Base-by-base conservation (phyloP, 139 green algal genomes). In the Pleodorina starrii region DNA sequence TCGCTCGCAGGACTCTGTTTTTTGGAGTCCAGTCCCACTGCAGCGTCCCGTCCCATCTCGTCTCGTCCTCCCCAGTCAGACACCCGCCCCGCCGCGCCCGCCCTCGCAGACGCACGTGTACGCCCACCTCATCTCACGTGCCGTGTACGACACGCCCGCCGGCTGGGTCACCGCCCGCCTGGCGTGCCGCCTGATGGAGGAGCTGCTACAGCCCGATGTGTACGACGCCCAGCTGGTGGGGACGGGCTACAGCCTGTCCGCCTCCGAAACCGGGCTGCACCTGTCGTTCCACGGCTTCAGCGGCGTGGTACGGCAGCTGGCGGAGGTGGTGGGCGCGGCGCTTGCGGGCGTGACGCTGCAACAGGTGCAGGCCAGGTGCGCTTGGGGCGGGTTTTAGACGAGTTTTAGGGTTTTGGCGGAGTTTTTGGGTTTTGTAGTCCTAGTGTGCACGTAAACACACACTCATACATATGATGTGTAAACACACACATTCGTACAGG, bases 141-240 rank as follows among this genome's bases (percentile, higher is more conserved):
- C 74, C 3, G 83, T 77, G 35, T 95, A 95, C 77, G 46, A 29
- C 50, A 76, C 36, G 19, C 90, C 92, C 3, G 42, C 77, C 32
- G 23, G 72, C 72, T 91, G 79, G 84, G 84, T 93, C 2, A 66
- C 84, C 16, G 86, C 89, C 2, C 90, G 90, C 38, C 84, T 95
- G 59, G 85, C 90, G 54, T 42, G 63, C 50, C 83, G 89, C 23
- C 36, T 92, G 40, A 35, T 92, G 50, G 87, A 93, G 35, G 92
- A 93, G 66, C 60, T 93, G 81, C 74, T 91, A 42, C 71, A 80
- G 79, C 68, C 85, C 19, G 50, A 89, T 29, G 78, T 90, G 51
- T 94, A 94, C 90, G 50, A 77, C 44, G 92, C 92, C 29, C 69
- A 94, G 72, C 68, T 93, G 63, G 66, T 85, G 19, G 91, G 91